Base-by-base conservation (phyloP, 176 grass and related monocot genomes). In the Aegilops bicornis region DNA sequence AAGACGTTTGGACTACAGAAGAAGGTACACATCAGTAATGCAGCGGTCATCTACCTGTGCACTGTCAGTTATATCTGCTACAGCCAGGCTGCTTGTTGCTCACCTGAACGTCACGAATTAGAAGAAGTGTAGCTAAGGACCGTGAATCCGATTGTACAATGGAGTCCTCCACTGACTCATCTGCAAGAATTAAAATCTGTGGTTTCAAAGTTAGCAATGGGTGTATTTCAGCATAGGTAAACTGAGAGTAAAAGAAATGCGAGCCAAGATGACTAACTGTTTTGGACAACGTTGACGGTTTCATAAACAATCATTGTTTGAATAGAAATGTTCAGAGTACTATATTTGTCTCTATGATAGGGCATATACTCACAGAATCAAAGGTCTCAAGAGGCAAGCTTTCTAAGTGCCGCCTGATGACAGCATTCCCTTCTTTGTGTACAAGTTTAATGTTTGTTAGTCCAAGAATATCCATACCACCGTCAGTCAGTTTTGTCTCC, bases 141-240 rank as follows among this genome's bases (percentile, higher is more conserved):
- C 94, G 92, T 50, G 97, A 98, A 92, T 98, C 97, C 59, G 94
- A 98, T 81, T 98, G 97, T 65, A 98, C 97, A 12, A 98, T 90
- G 40, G 97, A 98, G 76, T 98, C 97, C 87, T 98, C 94, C 37
- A 96, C 88, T 15, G 97, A 98, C 79, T 98, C 97, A 85, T 98
- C 97, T 89, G 97, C 97, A 73, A 98, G 91, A 90, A 98, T 98
- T 87, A 98, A 94, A 89, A 98, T 98, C 93, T 98, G 87, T 90
- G 69, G 81, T 84, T 90, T 94, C 88, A 84, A 94, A 91, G 89
- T 89, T 89, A 93, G 89, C 73, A 79, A 64, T 78, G 71, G 52
- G 40, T 56, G 27, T 77, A 63, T 13, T 79, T 79, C 25, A 78
- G 64, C 4, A 29, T 30, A 64, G 67, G 52, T 15, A 87, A 80